Evolutionary conservation across 1,139 yeast species (phyloP).

Genomic region (Magnusiomyces paraingens): DNA sequence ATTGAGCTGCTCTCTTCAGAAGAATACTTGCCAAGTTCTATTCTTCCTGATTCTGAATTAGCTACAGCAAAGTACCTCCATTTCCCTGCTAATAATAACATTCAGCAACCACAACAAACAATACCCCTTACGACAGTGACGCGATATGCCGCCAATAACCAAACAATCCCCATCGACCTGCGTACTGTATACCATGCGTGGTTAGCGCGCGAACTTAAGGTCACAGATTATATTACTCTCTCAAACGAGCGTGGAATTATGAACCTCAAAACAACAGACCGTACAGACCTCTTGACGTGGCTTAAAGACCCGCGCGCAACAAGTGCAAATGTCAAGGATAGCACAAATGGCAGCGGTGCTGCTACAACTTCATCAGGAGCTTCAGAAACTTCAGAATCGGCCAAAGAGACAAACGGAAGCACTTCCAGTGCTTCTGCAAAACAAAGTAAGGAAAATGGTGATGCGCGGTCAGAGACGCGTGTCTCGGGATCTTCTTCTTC

Average conservation of each 20-base stretch:
- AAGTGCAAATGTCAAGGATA: slow-evolving; percentile 3
- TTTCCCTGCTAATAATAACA: slow-evolving; percentile 4
- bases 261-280: slow-evolving; percentile 76
- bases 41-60: slow-evolving; percentile 18
- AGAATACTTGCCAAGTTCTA: slow-evolving; percentile 12
- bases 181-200: slow-evolving; percentile 74
- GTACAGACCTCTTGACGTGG: slow-evolving; percentile 81
- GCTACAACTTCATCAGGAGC: neutral
- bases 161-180: slow-evolving; percentile 32
- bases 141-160: slow-evolving; percentile 9
- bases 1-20: slow-evolving; percentile 18
- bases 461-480: neutral
- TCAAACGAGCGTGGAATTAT: slow-evolving; percentile 60
- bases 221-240: slow-evolving; percentile 74
- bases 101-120: slow-evolving; percentile 1
- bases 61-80: slow-evolving; percentile 17
- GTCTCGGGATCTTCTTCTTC: neutral
- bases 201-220: slow-evolving; percentile 65
- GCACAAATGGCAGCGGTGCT: slow-evolving; percentile 9
- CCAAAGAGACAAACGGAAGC: neutral
- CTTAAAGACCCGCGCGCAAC: slow-evolving; percentile 48
- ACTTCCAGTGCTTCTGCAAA: no score
- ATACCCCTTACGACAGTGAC: slow-evolving; percentile 7
- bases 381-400: neutral
- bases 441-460: neutral